Percentiles rank a stretch among this genome's conserved stretches.
Evolutionary conservation across 106 monocot species (phyloP).

Genomic region (Platanthera zijinensis): DNA sequence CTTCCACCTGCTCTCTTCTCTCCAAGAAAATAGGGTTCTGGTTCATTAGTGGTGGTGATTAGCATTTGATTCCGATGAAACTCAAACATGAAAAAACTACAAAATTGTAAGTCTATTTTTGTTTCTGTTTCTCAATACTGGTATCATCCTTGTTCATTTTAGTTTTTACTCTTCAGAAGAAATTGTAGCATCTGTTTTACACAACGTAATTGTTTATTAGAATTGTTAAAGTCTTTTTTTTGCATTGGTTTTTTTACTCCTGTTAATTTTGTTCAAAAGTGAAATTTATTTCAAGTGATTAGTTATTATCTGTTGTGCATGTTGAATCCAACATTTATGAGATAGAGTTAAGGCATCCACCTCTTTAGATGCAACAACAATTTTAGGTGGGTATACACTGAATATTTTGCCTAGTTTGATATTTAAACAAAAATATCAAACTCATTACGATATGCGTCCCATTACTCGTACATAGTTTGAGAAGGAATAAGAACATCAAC

Average conservation of each 20-base stretch:
- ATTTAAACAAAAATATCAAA: too few species aligned
- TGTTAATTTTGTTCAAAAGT: not conserved
- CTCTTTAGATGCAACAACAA: too few species aligned
- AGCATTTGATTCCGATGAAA: not conserved
- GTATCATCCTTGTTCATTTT: not conserved
- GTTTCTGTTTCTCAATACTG: not conserved
- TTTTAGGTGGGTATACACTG: too few species aligned
- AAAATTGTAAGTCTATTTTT: not conserved
- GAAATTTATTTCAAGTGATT: not conserved
- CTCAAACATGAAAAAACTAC: too few species aligned
- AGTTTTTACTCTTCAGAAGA: too few species aligned
- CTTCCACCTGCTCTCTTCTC: conserved; percentile 44
- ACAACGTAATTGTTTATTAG: not conserved
- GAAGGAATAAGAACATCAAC: too few species aligned
- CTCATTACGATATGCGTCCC: too few species aligned
- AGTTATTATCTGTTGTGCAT: not conserved
- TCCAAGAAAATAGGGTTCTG: conserved; percentile 21
- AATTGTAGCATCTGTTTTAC: not conserved
- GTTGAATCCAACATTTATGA: too few species aligned
- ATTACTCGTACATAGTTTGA: too few species aligned
- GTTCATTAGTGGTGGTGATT: conserved; percentile 35
- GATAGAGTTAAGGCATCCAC: too few species aligned
- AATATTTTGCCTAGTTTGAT: too few species aligned
- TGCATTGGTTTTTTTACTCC: not conserved
- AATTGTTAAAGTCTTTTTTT: not conserved